These are phyloP conservation scores for Picochlorum costavermella DNA, from an alignment of 139 green algal species.

Conservation along the genomic window DNA sequence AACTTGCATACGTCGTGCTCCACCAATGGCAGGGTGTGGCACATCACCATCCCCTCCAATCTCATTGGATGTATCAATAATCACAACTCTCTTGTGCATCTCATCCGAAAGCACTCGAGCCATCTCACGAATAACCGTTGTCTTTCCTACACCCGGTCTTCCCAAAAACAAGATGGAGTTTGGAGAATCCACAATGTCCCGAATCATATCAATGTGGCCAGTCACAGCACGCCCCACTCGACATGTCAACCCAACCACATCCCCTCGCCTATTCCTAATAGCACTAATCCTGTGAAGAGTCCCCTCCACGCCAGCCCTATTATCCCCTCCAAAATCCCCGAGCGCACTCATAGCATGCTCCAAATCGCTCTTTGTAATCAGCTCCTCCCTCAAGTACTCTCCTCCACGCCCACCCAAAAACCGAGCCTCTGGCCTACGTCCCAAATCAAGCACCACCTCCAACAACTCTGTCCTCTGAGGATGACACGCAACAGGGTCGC, in stretches of 20 bases:
- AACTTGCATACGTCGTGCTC: slow-evolving; percentile 91
- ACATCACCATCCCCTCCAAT: slow-evolving; percentile 90
- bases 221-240: slow-evolving; percentile 86
- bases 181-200: slow-evolving; percentile 71
- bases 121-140: slow-evolving; percentile 87
- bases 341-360: slow-evolving; percentile 42
- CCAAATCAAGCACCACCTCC: slow-evolving; percentile 67
- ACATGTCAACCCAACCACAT: slow-evolving; percentile 91
- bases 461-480: slow-evolving; percentile 55
- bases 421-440: slow-evolving; percentile 49
- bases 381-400: slow-evolving; percentile 52
- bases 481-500: slow-evolving; percentile 55
- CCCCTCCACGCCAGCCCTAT: slow-evolving; percentile 63
- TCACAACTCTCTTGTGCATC: slow-evolving; percentile 52
- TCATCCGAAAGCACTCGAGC: slow-evolving; percentile 77
- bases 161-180: slow-evolving; percentile 79
- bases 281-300: slow-evolving; percentile 76
- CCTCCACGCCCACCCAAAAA: slow-evolving; percentile 51
- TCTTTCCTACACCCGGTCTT: slow-evolving; percentile 88
- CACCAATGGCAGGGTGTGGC: slow-evolving; percentile 87
- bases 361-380: slow-evolving; percentile 52
- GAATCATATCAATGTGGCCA: slow-evolving; percentile 89
- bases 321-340: slow-evolving; percentile 78
- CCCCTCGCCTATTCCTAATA: slow-evolving; percentile 76
- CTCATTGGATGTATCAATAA: slow-evolving; percentile 79